Conservation (phyloP, 495 filamentous ascomycete species). For the Pseudevernia furfuracea region DNA sequence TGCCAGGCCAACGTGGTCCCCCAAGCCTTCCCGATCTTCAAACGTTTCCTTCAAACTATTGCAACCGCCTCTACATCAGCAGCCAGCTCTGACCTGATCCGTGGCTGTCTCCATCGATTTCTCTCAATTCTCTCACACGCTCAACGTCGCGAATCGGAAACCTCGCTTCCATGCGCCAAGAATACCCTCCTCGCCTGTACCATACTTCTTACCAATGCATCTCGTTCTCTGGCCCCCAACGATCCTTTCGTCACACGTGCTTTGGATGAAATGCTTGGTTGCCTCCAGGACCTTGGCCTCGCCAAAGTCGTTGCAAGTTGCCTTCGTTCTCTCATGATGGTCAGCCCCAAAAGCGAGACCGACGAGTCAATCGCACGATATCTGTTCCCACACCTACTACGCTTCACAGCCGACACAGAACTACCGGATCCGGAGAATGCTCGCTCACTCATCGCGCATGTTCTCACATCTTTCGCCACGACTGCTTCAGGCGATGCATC, state of each 20-base stretch:
- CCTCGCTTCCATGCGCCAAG: slow-evolving; percentile 79
- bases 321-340: slow-evolving; percentile 70
- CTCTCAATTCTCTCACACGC: slow-evolving; percentile 72
- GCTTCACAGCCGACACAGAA: slow-evolving; percentile 54
- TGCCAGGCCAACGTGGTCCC: slow-evolving; percentile 87
- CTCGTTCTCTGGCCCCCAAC: slow-evolving; percentile 59
- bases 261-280: slow-evolving; percentile 72
- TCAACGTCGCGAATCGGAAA: slow-evolving; percentile 74
- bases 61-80: slow-evolving; percentile 26
- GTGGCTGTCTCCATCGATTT: slow-evolving; percentile 70
- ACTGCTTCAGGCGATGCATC: slow-evolving; percentile 44
- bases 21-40: slow-evolving; percentile 83
- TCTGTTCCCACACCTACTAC: slow-evolving; percentile 67
- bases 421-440: slow-evolving; percentile 64
- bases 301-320: slow-evolving; percentile 85
- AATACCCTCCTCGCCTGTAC: slow-evolving; percentile 84
- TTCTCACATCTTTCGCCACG: slow-evolving; percentile 60
- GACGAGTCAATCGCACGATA: slow-evolving; percentile 67
- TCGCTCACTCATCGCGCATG: slow-evolving; percentile 59
- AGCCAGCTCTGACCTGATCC: slow-evolving; percentile 38
- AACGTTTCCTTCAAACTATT: slow-evolving; percentile 65
- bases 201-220: slow-evolving; percentile 75
- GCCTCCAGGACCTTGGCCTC: slow-evolving; percentile 67
- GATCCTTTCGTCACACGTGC: slow-evolving; percentile 64
- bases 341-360: slow-evolving; percentile 52